A percentile compares a stretch with the other conserved stretches of the same genome.
These are phyloP conservation scores for Solanum dulcamara DNA, from an alignment of 257 asterid genomes.

Conservation along the genomic window DNA sequence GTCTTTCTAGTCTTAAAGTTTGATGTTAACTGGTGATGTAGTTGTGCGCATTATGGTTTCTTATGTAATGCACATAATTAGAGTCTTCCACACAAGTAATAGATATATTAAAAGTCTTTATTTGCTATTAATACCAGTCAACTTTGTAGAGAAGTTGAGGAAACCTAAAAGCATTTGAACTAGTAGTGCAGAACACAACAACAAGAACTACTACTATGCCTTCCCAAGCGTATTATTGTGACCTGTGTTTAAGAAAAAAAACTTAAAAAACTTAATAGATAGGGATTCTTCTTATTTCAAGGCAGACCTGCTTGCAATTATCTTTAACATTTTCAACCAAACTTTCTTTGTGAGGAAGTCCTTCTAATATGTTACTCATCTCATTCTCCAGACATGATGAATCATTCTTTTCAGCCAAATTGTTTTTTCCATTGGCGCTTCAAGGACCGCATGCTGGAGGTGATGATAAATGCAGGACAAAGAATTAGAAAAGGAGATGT, in stretches of 20 bases:
- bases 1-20: neutral
- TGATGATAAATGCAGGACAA: slow-evolving; percentile 96
- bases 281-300: neutral
- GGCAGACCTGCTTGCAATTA: neutral
- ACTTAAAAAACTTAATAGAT: neutral
- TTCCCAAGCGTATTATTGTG: neutral
- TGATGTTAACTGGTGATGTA: neutral
- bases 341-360: neutral
- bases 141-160: neutral
- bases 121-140: neutral
- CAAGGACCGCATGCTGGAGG: slow-evolving; percentile 98
- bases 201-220: neutral
- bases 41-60: neutral
- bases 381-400: slow-evolving; percentile 63
- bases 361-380: neutral
- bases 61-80: neutral
- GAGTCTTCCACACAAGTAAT: neutral
- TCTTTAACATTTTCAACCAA: neutral
- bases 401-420: slow-evolving; percentile 89
- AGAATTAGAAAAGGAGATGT: slow-evolving; percentile 76
- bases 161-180: neutral
- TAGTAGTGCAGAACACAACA: neutral
- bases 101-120: neutral
- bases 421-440: slow-evolving; percentile 99
- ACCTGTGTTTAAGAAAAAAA: neutral